Conservation (phyloP, 2,329 filamentous ascomycete species). For the Microsporum audouinii region DNA sequence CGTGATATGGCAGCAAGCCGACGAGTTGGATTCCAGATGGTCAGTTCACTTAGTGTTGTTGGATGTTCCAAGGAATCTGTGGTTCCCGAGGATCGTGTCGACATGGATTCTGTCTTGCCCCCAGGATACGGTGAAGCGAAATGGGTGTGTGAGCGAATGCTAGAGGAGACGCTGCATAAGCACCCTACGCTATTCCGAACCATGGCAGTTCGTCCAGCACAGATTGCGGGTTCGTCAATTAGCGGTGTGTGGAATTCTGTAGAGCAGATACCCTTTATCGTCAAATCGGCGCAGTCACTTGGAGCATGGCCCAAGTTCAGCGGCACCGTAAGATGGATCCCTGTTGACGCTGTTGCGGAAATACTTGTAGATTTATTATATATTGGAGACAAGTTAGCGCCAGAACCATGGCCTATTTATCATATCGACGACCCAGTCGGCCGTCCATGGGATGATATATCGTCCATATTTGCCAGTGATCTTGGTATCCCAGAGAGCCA, state of each 20-base stretch:
- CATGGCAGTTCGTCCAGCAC: slow-evolving; percentile 38
- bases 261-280: slow-evolving; percentile 41
- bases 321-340: slow-evolving; percentile 24
- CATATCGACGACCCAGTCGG: slow-evolving; percentile 38
- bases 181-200: slow-evolving; percentile 35
- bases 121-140: slow-evolving; percentile 46
- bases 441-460: slow-evolving; percentile 32
- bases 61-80: slow-evolving; percentile 12
- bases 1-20: slow-evolving; percentile 19
- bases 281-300: slow-evolving; percentile 41
- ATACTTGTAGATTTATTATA: slow-evolving; percentile 23
- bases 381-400: neutral
- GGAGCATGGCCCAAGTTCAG: slow-evolving; percentile 28
- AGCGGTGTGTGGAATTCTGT: slow-evolving; percentile 46
- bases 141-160: slow-evolving; percentile 40
- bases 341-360: slow-evolving; percentile 34
- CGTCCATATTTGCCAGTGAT: slow-evolving; percentile 23
- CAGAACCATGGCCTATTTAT: slow-evolving; percentile 26
- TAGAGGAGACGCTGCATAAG: slow-evolving; percentile 38
- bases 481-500: slow-evolving; percentile 20
- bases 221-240: slow-evolving; percentile 41
- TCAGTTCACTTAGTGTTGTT: slow-evolving; percentile 35
- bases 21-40: slow-evolving; percentile 29
- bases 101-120: slow-evolving; percentile 33
- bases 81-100: slow-evolving; percentile 21